Evolutionary conservation across 768 basidiomycete species (phyloP).

Genomic region (Termitomyces titanicus): DNA sequence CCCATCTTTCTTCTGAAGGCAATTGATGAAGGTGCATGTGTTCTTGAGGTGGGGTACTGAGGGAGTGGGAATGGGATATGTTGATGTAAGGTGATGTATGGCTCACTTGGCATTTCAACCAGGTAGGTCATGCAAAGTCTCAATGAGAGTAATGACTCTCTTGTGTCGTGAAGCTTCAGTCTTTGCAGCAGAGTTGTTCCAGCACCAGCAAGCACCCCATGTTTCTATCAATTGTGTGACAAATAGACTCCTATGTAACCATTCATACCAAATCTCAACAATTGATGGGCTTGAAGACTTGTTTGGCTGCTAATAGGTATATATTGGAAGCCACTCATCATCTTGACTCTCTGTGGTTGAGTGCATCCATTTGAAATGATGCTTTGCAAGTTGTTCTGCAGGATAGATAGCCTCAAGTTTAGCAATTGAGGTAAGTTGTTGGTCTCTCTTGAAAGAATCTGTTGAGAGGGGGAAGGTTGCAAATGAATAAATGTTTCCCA

Average conservation of each 20-base stretch:
- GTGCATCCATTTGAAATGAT: conserved; percentile 22
- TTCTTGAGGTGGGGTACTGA: background rate
- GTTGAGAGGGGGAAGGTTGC: conserved; percentile 1
- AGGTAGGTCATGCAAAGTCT: too few species aligned
- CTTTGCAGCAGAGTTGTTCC: background rate
- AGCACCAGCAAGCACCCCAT: conserved; percentile 7
- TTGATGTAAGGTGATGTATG: background rate
- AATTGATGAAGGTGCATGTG: background rate
- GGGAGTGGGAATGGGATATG: background rate
- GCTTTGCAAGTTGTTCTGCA: conserved; percentile 1
- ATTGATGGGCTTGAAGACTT: conserved; percentile 9
- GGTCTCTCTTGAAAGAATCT: background rate
- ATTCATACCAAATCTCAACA: conserved; percentile 26
- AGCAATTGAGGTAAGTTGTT: background rate
- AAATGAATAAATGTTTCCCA: background rate
- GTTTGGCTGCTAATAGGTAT: conserved; percentile 13
- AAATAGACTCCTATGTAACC: conserved; percentile 20
- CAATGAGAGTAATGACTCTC: background rate
- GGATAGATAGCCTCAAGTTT: conserved; percentile 1
- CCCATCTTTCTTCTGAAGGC: background rate
- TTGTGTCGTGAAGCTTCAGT: background rate
- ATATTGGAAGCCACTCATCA: conserved; percentile 24
- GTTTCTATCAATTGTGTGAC: conserved; percentile 7
- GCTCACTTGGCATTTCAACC: background rate
- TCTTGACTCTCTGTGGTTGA: conserved; percentile 8